Base-by-base conservation (phyloP, 106 monocot genomes). In the Allium cepa region DNA sequence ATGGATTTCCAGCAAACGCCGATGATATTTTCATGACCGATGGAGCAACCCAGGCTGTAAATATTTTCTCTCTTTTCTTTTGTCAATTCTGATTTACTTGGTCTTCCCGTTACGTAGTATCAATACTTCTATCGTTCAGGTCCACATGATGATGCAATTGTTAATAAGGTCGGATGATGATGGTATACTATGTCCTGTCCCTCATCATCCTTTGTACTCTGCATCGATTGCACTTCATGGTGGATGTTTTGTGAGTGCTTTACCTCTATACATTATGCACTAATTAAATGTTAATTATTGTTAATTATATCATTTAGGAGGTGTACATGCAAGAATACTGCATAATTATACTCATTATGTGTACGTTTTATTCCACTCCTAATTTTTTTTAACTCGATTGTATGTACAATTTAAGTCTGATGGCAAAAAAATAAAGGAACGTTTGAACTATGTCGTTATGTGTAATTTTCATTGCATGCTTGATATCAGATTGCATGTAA, bases 141-240 rank as follows among this genome's bases (percentile, higher is more conserved):
- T 99, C 26, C 97, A 92, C 59, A 99, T 88, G 84, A 88, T 99
- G 89, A 87, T 99, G 97, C 92, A 92, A 67, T 73, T 99, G 61
- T 68, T 99, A 48, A 69, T 90, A 66, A 80, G 97, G 69, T 89
- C 92, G 17, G 82, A 89, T 71, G 74, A 86, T 70, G 97, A 99
- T 81, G 97, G 92, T 12, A 99, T 99, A 64, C 87, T 99, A 49
- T 99, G 97, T 66, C 97, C 97, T 12, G 87, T 99, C 49, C 97
- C 97, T 77, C 97, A 99, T 47, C 92, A 90, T 59, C 92, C 97
- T 15, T 65, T 99, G 66, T 99, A 87, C 78, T 99, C 97, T 60
- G 92, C 97, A n/a, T 99, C 97, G 50, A 99, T 99, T 64, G 84
- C 89, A 18, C 90, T 99, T 46, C 92, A 99, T 71, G 97, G 92